Evolutionary conservation across 192 early-diverging fungal species (phyloP), one percentile per base, ranked within the genome.

Genomic region (Mortierella claussenii): DNA sequence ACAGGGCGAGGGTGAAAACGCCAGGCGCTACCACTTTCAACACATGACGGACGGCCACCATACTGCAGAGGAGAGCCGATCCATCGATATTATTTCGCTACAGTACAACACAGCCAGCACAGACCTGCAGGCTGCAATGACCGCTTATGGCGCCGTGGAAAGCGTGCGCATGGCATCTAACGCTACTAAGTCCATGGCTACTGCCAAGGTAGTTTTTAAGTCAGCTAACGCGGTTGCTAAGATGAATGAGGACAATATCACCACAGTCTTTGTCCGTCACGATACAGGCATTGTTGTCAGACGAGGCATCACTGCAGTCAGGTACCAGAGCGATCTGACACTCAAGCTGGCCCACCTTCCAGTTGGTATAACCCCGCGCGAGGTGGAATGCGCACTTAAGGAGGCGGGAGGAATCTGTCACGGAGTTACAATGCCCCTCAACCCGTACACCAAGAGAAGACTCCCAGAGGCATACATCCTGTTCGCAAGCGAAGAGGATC

Each of bases 381-480:
- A 55, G 20, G 54, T 55, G 6, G 34, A 40, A 17, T 9, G 42
- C 4, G 9, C n/a, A 4, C 42, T 55, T 40, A 1, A 20, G 36
- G 18, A 42, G 2, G 36, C 26, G 1, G 51, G n/a, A 17, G 2
- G 1, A 17, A 24, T 36, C 2, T 26, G 23, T 1, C 23, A 59
- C 40, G 6, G 21, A 2, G 21, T 59, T n/a, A 20, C 56, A 31
- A 59, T 59, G 56, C 56, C 56, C 5, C 24, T 59, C 12, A 18
- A 46, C 27, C 6, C 42, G 2, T 1, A 4, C 23, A 44, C 44
- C 13, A 44, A 59, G 18, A 40, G 56, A 17, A 20, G 56, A 4
- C 4, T 26, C 20, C 56, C 40, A 31, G 42, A 59, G 42, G 56
- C 56, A 23, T 59, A 46, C 21, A 27, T 59, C 18, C 46, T 31